These are phyloP conservation scores for Camillea tinctor DNA, from an alignment of 2,329 filamentous ascomycete species.

Conservation along the genomic window DNA sequence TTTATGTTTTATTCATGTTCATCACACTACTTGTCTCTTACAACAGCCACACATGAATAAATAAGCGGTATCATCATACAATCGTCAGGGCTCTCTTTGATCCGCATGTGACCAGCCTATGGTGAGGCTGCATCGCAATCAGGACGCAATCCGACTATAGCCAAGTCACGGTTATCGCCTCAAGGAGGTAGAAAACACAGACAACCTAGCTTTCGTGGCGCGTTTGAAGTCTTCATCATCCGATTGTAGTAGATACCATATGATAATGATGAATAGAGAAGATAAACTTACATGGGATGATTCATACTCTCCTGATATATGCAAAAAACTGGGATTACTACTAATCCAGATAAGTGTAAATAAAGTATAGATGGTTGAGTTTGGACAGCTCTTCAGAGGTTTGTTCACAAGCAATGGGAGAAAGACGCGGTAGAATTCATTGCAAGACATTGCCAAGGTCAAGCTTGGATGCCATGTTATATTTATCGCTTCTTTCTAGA, in stretches of 20 bases:
- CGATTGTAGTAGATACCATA: slow-evolving; percentile 35
- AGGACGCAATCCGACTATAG: slow-evolving; percentile 33
- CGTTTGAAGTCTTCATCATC: slow-evolving; percentile 44
- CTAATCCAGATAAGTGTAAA: not conserved
- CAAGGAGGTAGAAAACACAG: slow-evolving; percentile 26
- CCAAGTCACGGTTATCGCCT: slow-evolving; percentile 40
- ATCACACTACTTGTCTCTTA: too few relatives aligned
- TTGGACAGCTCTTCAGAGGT: not conserved
- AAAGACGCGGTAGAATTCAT: not conserved
- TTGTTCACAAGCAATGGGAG: not conserved
- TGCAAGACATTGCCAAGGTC: not conserved
- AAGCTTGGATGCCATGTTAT: not conserved
- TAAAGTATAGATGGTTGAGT: not conserved
- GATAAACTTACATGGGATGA: not conserved
- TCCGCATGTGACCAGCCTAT: slow-evolving; percentile 43
- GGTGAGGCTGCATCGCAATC: slow-evolving; percentile 32
- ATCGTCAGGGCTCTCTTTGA: slow-evolving; percentile 62
- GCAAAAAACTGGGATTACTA: too few relatives aligned
- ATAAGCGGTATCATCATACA: slow-evolving; percentile 8
- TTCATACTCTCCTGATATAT: not conserved
- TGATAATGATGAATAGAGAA: not conserved
- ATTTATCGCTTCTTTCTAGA: slow-evolving; percentile 62
- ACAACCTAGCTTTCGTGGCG: slow-evolving; percentile 8
- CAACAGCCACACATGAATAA: not conserved
- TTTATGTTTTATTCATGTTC: too few relatives aligned